Evolutionary conservation across 176 grass and related monocot genomes (phyloP).

Genomic region (Triticum dicoccoides): DNA sequence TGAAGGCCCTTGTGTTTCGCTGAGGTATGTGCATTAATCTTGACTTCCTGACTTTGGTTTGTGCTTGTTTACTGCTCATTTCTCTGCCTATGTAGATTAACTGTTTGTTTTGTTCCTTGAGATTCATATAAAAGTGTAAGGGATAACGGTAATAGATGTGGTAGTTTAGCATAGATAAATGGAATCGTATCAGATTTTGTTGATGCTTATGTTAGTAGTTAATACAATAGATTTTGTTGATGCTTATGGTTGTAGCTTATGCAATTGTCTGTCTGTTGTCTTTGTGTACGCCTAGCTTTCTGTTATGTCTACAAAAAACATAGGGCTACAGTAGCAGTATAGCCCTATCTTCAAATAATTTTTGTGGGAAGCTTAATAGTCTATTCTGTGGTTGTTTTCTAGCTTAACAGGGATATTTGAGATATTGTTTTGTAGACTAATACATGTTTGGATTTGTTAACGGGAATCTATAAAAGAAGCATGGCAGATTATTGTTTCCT

Average conservation of each 20-base stretch:
- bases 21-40: too few species aligned
- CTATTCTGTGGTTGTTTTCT: neutral
- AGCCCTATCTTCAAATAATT: neutral
- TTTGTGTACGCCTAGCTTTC: neutral
- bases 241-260: neutral
- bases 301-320: neutral
- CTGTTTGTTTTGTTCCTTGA: too few species aligned
- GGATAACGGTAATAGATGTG: too few species aligned
- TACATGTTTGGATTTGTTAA: neutral
- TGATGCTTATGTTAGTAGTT: neutral
- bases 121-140: too few species aligned
- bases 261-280: neutral
- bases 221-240: neutral
- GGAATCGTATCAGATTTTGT: neutral
- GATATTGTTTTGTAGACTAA: neutral
- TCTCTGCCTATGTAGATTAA: too few species aligned
- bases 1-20: neutral
- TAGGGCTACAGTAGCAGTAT: neutral
- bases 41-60: too few species aligned
- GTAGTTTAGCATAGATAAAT: neutral
- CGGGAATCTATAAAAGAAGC: neutral
- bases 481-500: too few species aligned
- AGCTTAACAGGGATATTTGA: neutral
- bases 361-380: neutral
- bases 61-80: too few species aligned